Evolutionary conservation across 768 basidiomycete genomes (phyloP).

Genomic region (Galerina sulciceps): DNA sequence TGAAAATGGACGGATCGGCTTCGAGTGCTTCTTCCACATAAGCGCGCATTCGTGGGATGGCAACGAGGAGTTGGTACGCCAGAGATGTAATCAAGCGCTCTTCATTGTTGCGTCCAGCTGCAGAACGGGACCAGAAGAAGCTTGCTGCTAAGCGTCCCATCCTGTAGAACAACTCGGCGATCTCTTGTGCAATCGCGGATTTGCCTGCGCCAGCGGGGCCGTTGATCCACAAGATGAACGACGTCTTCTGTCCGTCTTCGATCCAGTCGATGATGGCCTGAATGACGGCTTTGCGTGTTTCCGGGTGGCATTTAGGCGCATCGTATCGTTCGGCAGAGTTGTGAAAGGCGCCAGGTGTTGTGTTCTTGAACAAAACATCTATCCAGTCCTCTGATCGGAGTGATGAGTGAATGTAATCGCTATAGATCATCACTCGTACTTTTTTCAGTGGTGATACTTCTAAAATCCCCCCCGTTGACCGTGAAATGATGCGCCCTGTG

Average conservation of each 20-base stretch:
- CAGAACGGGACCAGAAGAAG: slow-evolving; percentile 19
- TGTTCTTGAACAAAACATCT: neutral
- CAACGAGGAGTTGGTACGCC: slow-evolving; percentile 14
- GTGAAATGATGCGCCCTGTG: no score
- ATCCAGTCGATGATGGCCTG: slow-evolving; percentile 11
- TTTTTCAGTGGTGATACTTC: no score
- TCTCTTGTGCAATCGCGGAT: slow-evolving; percentile 17
- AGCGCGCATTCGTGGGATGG: neutral
- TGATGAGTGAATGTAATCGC: neutral
- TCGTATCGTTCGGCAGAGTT: slow-evolving; percentile 11
- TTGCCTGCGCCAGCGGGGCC: slow-evolving; percentile 24
- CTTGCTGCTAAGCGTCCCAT: neutral
- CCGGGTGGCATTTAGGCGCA: slow-evolving; percentile 16
- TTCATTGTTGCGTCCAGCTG: slow-evolving; percentile 1
- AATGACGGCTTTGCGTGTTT: slow-evolving; percentile 14
- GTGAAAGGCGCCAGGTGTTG: slow-evolving; percentile 1
- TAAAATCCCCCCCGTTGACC: no score
- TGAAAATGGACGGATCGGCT: slow-evolving; percentile 9
- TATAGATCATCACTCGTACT: no score
- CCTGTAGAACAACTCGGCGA: slow-evolving; percentile 11
- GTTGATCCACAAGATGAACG: slow-evolving; percentile 17
- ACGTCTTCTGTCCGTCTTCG: neutral
- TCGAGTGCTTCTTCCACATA: neutral
- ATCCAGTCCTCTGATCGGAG: neutral
- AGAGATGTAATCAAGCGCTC: slow-evolving; percentile 11